These are phyloP conservation scores for Aureobasidium sp. DNA, from an alignment of 2,329 filamentous ascomycete species.

Conservation along the genomic window DNA sequence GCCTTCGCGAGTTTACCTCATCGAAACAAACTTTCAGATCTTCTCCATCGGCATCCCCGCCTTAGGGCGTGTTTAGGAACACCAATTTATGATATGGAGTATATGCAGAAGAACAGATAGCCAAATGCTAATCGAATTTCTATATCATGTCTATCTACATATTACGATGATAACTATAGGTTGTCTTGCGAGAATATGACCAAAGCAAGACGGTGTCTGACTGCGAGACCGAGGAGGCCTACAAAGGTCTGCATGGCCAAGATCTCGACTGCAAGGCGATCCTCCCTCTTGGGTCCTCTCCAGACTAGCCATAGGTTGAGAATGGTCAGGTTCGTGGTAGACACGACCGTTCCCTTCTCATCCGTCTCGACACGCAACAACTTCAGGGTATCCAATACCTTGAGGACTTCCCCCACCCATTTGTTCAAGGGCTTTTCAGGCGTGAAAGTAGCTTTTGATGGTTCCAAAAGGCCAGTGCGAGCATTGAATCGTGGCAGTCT, in stretches of 20 bases:
- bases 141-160: not conserved
- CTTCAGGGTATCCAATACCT: slow-evolving; percentile 58
- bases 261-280: slow-evolving; percentile 71
- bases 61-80: not conserved
- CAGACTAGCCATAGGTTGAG: slow-evolving; percentile 95
- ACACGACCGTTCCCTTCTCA: slow-evolving; percentile 59
- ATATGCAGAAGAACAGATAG: too few species aligned
- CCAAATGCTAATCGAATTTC: not conserved
- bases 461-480: slow-evolving; percentile 74
- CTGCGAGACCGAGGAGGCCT: slow-evolving; percentile 75
- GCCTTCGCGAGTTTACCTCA: not conserved
- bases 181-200: slow-evolving; percentile 85
- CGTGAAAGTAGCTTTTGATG: slow-evolving; percentile 66
- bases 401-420: slow-evolving; percentile 55
- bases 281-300: slow-evolving; percentile 85
- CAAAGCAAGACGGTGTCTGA: slow-evolving; percentile 76
- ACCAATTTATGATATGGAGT: not conserved
- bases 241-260: slow-evolving; percentile 66
- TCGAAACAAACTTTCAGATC: not conserved
- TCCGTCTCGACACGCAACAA: slow-evolving; percentile 62
- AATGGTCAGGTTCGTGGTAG: slow-evolving; percentile 85
- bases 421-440: slow-evolving; percentile 57
- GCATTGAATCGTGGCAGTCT: slow-evolving; percentile 83
- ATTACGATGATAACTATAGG: not conserved
- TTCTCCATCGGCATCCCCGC: not conserved